phyloP scores from a whole-genome alignment of 2,329 filamentous ascomycete species.

The Kalmusia sp. region DNA sequence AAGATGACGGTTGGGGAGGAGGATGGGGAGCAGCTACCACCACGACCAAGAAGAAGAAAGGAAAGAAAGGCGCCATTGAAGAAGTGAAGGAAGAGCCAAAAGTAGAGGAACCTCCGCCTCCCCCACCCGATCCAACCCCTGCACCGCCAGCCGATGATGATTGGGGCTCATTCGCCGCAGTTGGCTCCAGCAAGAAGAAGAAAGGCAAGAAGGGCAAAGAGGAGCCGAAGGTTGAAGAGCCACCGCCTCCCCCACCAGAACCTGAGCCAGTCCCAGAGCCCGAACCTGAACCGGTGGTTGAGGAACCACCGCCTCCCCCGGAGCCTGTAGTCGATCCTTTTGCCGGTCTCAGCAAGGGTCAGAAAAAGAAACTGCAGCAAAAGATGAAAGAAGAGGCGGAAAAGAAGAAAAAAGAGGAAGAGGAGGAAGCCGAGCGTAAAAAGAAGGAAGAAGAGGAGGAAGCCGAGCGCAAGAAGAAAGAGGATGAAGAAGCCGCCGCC shows the following conservation, averaged over 20 bases:
- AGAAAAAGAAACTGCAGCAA: conserved; percentile 1
- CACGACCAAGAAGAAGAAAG: conserved; percentile 39
- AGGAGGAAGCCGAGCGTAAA: conserved; percentile 48
- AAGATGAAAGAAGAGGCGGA: conserved; percentile 17
- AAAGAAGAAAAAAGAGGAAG: conserved; percentile 47
- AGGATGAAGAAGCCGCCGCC: conserved; percentile 16
- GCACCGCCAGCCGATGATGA: conserved; percentile 38
- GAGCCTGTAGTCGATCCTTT: conserved; percentile 5
- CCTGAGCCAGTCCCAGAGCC: conserved; percentile 10
- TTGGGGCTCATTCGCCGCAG: conserved; percentile 35
- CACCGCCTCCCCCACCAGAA: conserved; percentile 17
- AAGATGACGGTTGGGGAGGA: conserved; percentile 31
- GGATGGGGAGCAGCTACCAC: conserved; percentile 38
- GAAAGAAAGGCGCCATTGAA: conserved; percentile 30
- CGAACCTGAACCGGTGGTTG: conserved; percentile 32
- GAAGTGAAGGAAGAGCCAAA: conserved; percentile 21
- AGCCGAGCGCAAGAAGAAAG: conserved; percentile 2
- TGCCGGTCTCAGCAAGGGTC: conserved; percentile 6
- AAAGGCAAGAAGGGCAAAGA: conserved; percentile 55
- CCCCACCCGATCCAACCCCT: conserved; percentile 44
- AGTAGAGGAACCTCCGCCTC: conserved; percentile 29
- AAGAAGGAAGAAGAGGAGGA: conserved; percentile 39
- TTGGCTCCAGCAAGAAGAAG: conserved; percentile 38
- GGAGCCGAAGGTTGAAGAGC: conserved; percentile 32
- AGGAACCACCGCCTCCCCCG: conserved; percentile 4